Base-by-base conservation (phyloP, 371 early-diverging fungal genomes). In the Mucor saturninus region DNA sequence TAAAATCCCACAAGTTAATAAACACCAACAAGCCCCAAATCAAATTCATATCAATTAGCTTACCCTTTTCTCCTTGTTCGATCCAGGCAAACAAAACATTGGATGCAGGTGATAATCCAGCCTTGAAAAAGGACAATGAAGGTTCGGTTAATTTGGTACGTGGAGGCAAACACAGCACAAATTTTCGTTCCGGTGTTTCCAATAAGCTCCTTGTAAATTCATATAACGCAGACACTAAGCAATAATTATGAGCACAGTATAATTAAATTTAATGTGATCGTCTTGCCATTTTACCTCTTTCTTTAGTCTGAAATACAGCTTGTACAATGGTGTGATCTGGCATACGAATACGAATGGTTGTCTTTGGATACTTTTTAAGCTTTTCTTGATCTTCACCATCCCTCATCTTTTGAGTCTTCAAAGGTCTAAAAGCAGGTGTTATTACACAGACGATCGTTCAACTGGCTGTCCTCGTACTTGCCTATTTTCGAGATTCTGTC, bases 41-140 rank as follows among this genome's bases (percentile, higher is more conserved):
- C 37, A 32, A 42, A 28, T 48, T 13, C 50, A 26, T 49, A 8
- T 35, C 39, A 9, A 11, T 32, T n/a, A 14, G 46, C 15, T 58
- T 64, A 71, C 75, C 67, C 55, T 61, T 56, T 13, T 61, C 51
- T 38, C 64, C 69, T 15, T 68, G 69, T 29, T 79, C 79, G 53
- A 80, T 69, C 75, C 79, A 79, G 7, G 71, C 76, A 72, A 82
- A 79, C 15, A 72, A 76, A 0, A 82, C 70, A 56, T 79, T 79
- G 5, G 79, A 79, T 3, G 79, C 79, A 21, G 83, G 83, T 11
- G 83, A 71, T 35, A 82, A 64, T 1, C 76, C 76, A 29, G 80
- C 80, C 43, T 79, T 82, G 59, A 64, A 79, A 42, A 82, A 37
- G 3, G 72, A 74, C 21, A 73, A 38, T n/a, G 55, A 43, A 10